Base-by-base conservation (phyloP, 2,329 filamentous ascomycete genomes). In the Penicillium carneum region DNA sequence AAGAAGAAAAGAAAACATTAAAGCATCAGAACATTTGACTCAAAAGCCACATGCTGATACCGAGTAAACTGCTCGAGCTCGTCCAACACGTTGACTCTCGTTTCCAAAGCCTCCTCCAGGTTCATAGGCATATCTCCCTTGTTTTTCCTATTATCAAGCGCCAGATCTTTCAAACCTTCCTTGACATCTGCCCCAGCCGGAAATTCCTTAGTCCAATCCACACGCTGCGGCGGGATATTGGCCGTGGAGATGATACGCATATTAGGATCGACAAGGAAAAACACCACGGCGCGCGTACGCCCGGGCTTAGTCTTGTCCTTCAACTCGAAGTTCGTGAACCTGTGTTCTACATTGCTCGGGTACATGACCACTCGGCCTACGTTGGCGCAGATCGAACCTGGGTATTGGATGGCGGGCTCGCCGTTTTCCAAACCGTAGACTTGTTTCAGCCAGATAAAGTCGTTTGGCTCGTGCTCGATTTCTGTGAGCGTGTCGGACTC, bases 181-280 rank as follows among this genome's bases (percentile, higher is more conserved):
- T 45, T 61, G 26, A 63, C 7, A 14, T 59, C 18, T 9, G 63
- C 51, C 6, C 64, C 59, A 10, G 77, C 72, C 72, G 76, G 79
- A 77, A 39, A 7, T 18, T 67, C 60, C n/a, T 69, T 61, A 6
- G 64, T 67, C 72, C 84, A 86, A 26, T 81, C 76, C 26, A 77
- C 65, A 62, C 81, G 81, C 70, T 86, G 84, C 1, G 83, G 83
- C 3, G 84, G 83, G 0, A 85, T 78, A 60, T 86, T 84, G 0
- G 79, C 78, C 0, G 82, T 86, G 4, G 77, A 87, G 23, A 85
- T 78, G 51, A 89, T 81, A 12, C 82, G 80, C 10, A 78, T 73
- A 41, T 82, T 74, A 0, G 87, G 87, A 64, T 89, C 86, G 2
- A 89, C 80, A 4, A 89, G 80, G 70, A 83, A 88, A 39, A 89